Evolutionary conservation across 2,329 filamentous ascomycete species (phyloP).

Genomic region (Trichoderma gracile): DNA sequence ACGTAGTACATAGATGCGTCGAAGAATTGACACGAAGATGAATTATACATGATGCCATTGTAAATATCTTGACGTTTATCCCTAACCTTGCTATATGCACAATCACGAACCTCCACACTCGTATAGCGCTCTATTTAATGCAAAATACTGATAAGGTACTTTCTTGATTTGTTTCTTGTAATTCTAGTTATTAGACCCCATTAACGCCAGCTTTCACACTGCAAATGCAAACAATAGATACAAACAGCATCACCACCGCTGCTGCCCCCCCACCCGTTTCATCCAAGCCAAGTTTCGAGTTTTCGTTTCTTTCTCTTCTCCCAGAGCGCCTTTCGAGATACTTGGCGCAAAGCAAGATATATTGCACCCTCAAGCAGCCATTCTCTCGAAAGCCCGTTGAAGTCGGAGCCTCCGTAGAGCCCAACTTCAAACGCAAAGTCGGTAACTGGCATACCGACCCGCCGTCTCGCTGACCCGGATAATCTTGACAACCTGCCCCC

Average conservation of each 20-base stretch:
- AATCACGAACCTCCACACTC: not conserved
- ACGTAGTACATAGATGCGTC: not conserved
- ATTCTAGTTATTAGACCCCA: constrained; percentile 19
- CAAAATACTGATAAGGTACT: not conserved
- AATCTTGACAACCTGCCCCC: constrained; percentile 97
- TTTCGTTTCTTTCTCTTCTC: not conserved
- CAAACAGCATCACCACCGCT: constrained; percentile 10
- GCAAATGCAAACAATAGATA: constrained; percentile 23
- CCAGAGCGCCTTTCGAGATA: not conserved
- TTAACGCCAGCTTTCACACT: constrained; percentile 25
- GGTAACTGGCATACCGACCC: constrained; percentile 93
- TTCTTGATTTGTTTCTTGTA: constrained; percentile 19
- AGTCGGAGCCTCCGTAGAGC: not conserved
- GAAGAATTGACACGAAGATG: constrained; percentile 12
- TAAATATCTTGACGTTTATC: no score
- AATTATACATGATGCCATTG: not conserved
- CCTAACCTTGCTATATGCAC: not conserved
- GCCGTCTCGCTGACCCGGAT: constrained; percentile 94
- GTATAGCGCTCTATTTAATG: not conserved
- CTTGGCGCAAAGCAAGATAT: no score
- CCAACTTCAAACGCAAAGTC: constrained; percentile 60
- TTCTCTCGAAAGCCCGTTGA: not conserved
- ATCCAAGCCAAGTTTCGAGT: not conserved
- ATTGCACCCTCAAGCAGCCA: not conserved
- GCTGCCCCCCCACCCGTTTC: not conserved